These are phyloP conservation scores for Leccinellum luteum DNA, from an alignment of 768 basidiomycete species.

Conservation along the genomic window DNA sequence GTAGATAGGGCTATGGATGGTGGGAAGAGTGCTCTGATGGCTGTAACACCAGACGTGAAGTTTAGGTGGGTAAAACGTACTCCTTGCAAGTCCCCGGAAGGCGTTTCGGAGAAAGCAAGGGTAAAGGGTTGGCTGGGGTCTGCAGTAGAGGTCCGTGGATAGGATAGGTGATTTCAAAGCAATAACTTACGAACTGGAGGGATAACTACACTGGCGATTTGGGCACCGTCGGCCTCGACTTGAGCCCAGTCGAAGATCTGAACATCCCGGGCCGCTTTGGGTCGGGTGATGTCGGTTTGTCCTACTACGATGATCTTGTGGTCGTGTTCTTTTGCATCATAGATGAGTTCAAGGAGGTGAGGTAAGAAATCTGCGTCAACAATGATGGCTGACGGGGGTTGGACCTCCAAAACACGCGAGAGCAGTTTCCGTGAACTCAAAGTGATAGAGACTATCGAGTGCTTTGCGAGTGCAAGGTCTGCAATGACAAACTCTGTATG, in stretches of 20 bases:
- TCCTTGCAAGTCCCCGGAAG: constrained; percentile 53
- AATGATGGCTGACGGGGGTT: constrained; percentile 73
- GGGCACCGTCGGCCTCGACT: constrained; percentile 63
- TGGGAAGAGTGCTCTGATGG: constrained; percentile 72
- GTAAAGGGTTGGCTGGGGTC: constrained; percentile 60
- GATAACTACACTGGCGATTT: constrained; percentile 40
- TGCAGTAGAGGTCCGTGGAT: not conserved
- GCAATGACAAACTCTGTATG: constrained; percentile 69
- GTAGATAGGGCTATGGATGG: constrained; percentile 62
- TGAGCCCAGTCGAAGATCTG: constrained; percentile 67
- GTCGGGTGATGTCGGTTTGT: constrained; percentile 45
- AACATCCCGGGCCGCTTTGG: constrained; percentile 49
- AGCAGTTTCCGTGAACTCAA: constrained; percentile 60
- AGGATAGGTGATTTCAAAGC: not conserved
- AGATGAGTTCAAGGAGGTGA: constrained; percentile 67
- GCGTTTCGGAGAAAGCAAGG: constrained; percentile 58
- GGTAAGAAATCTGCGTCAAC: constrained; percentile 65
- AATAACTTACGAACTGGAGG: constrained; percentile 51
- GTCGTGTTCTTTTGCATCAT: constrained; percentile 52
- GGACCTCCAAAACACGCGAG: constrained; percentile 57
- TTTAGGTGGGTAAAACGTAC: constrained; percentile 79
- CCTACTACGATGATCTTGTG: constrained; percentile 73
- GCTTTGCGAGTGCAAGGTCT: constrained; percentile 74
- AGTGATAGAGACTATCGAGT: constrained; percentile 67
- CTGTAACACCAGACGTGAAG: constrained; percentile 86